These are phyloP conservation scores for Pythium chondricola DNA, from an alignment of 352 stramenopile genomes.

Conservation along the genomic window DNA sequence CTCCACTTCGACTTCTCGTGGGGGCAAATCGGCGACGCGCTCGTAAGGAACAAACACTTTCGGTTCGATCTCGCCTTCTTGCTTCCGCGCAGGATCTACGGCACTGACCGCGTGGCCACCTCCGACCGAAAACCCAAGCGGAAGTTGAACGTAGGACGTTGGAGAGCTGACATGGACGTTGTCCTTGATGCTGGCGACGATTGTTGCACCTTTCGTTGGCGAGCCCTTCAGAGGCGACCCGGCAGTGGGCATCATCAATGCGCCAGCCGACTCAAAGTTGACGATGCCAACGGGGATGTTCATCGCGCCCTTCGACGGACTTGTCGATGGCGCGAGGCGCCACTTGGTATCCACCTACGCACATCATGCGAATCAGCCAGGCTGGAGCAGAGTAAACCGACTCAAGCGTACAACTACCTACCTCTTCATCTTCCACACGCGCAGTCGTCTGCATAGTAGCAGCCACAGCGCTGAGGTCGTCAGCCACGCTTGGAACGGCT, in stretches of 20 bases:
- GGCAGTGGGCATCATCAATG: constrained; percentile 5
- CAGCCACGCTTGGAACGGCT: too few relatives aligned
- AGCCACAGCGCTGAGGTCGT: too few relatives aligned
- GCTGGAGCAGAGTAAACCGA: too few relatives aligned
- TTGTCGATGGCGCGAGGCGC: constrained; percentile 24
- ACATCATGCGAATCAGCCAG: neutral
- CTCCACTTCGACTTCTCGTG: constrained; percentile 41
- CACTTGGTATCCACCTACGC: neutral
- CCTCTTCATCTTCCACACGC: neutral
- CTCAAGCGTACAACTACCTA: neutral
- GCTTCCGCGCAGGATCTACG: constrained; percentile 21
- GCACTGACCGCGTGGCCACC: constrained; percentile 16
- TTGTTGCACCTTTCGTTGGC: constrained; percentile 7
- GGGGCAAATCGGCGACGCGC: constrained; percentile 23
- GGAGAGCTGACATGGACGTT: constrained; percentile 16
- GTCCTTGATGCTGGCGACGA: constrained; percentile 4
- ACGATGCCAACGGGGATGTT: constrained; percentile 22
- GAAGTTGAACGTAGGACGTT: constrained; percentile 20
- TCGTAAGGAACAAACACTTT: constrained; percentile 50
- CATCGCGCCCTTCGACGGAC: constrained; percentile 21
- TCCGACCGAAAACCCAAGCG: constrained; percentile 22
- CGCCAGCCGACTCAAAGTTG: constrained; percentile 24
- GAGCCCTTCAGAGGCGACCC: constrained; percentile 15
- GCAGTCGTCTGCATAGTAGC: neutral
- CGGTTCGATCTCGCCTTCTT: constrained; percentile 36